Evolutionary conservation across 78 protist species (phyloP), one percentile per base, ranked within the genome.

Genomic region (Dictyostelium capitatum): DNA sequence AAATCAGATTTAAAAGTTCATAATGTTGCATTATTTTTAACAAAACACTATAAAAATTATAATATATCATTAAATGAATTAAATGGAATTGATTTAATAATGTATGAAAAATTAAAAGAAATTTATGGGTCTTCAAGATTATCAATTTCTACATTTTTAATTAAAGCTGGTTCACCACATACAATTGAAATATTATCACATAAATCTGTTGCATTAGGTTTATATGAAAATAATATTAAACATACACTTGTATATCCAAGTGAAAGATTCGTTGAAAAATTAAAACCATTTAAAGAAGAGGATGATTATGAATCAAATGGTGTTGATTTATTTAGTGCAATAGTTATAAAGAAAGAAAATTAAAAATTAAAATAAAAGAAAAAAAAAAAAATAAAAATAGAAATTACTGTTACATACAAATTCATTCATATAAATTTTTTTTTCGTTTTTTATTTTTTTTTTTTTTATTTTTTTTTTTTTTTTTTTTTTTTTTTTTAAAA

Each of bases 111-210:
- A 11, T 62, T 62, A 62, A 62, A 62, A 62, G 70, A 62, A 17
- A 62, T 62, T 25, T 62, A 62, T 62, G 70, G 11, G n/a, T 9
- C 1, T 10, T 25, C 10, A 32, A 25, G 30, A 62, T 23, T 62
- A 62, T 62, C 70, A 23, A 62, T 62, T 62, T 62, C 70, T n/a
- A 62, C 70, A 62, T 62, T 62, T 62, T n/a, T 62, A 62, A 25
- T 62, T 62, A 25, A 23, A 62, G 28, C 43, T 8, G n/a, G 12
- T 14, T 25, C 10, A 11, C 70, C 70, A 11, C 70, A 30, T 25
- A 23, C 10, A 20, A 62, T 62, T 62, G 70, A 62, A 25, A 2
- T 62, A 10, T 62, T 62, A 62, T 25, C 23, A 11, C 70, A 62
- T 62, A 0, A 17, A 19, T 4, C 37, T 11, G 41, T 62, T 62